Evolutionary conservation across 2,329 filamentous ascomycete species (phyloP), one percentile per base, ranked within the genome.

Genomic region (Penicillium sp.): DNA sequence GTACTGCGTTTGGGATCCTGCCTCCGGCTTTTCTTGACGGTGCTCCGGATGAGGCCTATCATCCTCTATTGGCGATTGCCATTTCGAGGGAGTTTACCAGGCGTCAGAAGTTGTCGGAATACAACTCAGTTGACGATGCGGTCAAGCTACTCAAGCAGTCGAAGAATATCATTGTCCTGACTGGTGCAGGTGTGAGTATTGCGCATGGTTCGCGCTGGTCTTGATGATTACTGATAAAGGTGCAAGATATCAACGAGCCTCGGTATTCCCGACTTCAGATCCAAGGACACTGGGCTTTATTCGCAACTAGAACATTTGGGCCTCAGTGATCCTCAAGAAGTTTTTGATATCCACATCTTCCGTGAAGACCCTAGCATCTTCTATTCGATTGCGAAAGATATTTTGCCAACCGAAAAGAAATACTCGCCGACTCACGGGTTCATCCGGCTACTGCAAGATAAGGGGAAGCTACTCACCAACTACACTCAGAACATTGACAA

Each of bases 401-500:
- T 98, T 66, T 81, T 98, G 31, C 93, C 94, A 11, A 86, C 88
- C 23, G 88, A 90, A 15, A 88, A 91, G 67, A 88, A 88, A 70
- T 96, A 88, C 81, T 93, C 94, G 1, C 93, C 94, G 0, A 98
- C 95, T 0, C 95, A 99, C 82, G 89, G 90, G 57, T 99, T 99
- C 80, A 96, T 99, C 72, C 88, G 89, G 38, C 84, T 97, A 70
- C 85, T 99, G 41, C 91, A 99, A 77, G 86, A 94, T 69, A 91
- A 93, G 76, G 88, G 87, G 67, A 97, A 97, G 77, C 86, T 99
- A 7, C 86, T 97, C 63, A 98, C 93, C 47, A 97, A 98, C 79
- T 99, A 97, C 81, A 96, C 95, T 0, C 95, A 99, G 76, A 99
- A 99, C 77, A 98, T 99, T 72, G 95, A 99, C 82, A 97, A 97